phyloP scores from a whole-genome alignment of 169 alveolate species.

The Plasmodium chabaudi region DNA sequence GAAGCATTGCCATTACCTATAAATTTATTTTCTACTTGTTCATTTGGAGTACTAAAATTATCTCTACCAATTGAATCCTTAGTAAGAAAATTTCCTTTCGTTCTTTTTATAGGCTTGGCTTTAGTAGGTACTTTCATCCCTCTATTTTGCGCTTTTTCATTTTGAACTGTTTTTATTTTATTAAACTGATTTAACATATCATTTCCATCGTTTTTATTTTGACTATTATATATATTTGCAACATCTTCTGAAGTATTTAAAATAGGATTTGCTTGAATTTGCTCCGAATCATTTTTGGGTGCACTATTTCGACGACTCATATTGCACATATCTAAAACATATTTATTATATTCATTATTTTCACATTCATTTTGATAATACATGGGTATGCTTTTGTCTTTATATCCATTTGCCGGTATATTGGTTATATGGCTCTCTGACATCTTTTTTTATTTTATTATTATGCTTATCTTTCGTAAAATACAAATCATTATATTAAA shows the following conservation, averaged over 20 bases:
- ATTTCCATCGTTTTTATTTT: slow-evolving; percentile 26
- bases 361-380: slow-evolving; percentile 9
- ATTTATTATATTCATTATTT: slow-evolving; percentile 25
- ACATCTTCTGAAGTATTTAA: slow-evolving; percentile 54
- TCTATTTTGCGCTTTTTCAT: too few relatives aligned
- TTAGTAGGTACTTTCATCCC: too few relatives aligned
- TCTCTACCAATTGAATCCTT: too few relatives aligned
- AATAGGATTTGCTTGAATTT: slow-evolving; percentile 11
- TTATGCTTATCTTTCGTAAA: too few relatives aligned
- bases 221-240: slow-evolving; percentile 2
- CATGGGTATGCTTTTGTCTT: not conserved
- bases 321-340: slow-evolving; percentile 12
- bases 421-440: slow-evolving; percentile 15
- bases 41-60: too few relatives aligned
- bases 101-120: too few relatives aligned
- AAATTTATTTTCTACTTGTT: too few relatives aligned
- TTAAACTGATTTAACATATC: not conserved
- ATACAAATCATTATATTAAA: too few relatives aligned
- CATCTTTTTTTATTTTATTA: slow-evolving; percentile 14
- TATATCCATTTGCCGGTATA: slow-evolving; percentile 2
- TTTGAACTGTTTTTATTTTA: not conserved
- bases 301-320: not conserved
- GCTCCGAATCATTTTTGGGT: slow-evolving; percentile 6
- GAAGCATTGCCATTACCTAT: too few relatives aligned
- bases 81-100: too few relatives aligned